Conservation (phyloP, 1,284 basidiomycete genomes). For the Irpex sp. region DNA sequence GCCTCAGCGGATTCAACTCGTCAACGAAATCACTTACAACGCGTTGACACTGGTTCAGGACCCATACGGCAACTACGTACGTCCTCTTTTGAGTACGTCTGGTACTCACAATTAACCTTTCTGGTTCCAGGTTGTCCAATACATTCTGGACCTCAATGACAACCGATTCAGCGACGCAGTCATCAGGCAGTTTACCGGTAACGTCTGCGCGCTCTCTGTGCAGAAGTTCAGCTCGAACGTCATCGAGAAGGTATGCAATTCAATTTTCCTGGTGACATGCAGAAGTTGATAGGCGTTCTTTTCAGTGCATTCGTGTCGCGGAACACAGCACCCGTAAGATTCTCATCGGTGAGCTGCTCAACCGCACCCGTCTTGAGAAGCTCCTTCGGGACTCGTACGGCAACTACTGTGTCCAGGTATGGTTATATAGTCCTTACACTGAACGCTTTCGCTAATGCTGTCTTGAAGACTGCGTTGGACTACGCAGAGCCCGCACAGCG, state of each 20-base stretch:
- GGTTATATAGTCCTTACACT: no score
- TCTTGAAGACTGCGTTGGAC: conserved; percentile 94
- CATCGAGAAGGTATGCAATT: conserved; percentile 75
- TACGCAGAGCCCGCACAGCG: conserved; percentile 92
- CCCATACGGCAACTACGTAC: conserved; percentile 94
- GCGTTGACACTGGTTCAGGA: conserved; percentile 98
- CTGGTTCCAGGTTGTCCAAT: conserved; percentile 78
- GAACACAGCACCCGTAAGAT: conserved; percentile 93
- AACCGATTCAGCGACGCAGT: conserved; percentile 97
- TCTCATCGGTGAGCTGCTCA: conserved; percentile 94
- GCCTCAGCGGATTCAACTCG: conserved; percentile 92
- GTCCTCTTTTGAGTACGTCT: conserved; percentile 25
- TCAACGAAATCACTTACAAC: conserved; percentile 99
- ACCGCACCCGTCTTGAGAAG: conserved; percentile 94
- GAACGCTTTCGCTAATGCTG: no score
- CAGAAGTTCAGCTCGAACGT: conserved; percentile 99
- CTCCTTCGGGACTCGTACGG: conserved; percentile 93
- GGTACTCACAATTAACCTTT: background rate
- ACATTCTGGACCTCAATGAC: conserved; percentile 97
- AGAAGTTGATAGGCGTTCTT: background rate
- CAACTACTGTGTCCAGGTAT: conserved; percentile 89
- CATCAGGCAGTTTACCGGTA: conserved; percentile 96
- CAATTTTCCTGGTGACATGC: background rate
- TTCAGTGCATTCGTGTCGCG: conserved; percentile 90
- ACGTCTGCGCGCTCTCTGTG: conserved; percentile 95